phyloP scores from a whole-genome alignment of 352 stramenopile species.

The Phytophthora pisi region DNA sequence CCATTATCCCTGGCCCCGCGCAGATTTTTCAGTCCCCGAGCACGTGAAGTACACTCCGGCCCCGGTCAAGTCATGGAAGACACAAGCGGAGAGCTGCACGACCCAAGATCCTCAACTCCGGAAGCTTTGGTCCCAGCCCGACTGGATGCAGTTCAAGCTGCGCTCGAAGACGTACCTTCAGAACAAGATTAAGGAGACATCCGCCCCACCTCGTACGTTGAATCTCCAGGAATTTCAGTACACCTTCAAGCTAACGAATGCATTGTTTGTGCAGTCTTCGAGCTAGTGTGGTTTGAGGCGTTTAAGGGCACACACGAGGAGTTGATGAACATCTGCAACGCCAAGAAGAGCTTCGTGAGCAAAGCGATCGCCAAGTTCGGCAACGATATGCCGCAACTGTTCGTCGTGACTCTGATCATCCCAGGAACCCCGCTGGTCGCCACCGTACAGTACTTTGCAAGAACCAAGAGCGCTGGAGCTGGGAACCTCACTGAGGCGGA shows the following conservation, averaged over 20 bases:
- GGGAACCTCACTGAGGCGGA: constrained; percentile 32
- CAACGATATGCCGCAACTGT: constrained; percentile 74
- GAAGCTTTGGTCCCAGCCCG: constrained; percentile 74
- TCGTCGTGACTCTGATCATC: constrained; percentile 77
- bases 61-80: constrained; percentile 53
- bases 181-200: constrained; percentile 62
- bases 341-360: constrained; percentile 71
- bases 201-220: constrained; percentile 62
- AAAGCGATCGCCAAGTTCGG: constrained; percentile 68
- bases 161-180: constrained; percentile 74
- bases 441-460: constrained; percentile 79
- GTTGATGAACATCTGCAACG: constrained; percentile 62
- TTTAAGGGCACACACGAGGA: constrained; percentile 74
- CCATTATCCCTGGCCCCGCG: background rate
- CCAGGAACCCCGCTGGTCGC: constrained; percentile 64
- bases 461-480: constrained; percentile 39
- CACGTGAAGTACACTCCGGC: constrained; percentile 24
- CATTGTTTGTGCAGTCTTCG: constrained; percentile 54
- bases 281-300: constrained; percentile 83
- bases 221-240: too few relatives aligned
- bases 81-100: constrained; percentile 45
- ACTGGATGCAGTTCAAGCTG: constrained; percentile 70
- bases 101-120: constrained; percentile 50
- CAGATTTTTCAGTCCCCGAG: constrained; percentile 21
- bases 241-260: background rate